Conservation (phyloP, 306 rosid genomes). For the Lagenaria siceraria region DNA sequence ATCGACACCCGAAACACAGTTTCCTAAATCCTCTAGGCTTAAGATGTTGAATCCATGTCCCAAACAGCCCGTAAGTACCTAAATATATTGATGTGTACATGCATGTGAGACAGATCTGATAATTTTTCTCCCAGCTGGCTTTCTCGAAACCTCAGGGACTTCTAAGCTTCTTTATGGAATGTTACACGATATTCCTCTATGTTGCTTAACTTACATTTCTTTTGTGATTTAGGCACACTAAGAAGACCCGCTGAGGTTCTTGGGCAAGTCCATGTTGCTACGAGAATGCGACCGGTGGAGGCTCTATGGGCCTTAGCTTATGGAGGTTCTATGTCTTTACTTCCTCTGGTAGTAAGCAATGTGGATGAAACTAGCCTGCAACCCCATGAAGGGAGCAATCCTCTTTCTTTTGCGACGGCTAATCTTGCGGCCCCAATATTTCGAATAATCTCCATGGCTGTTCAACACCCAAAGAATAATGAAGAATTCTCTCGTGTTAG, state of each 20-base stretch:
- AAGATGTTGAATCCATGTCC: not conserved
- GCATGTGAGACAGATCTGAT: not conserved
- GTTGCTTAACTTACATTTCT: conserved; percentile 9
- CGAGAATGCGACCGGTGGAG: conserved; percentile 66
- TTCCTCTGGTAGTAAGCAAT: conserved; percentile 67
- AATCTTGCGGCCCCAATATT: conserved; percentile 77
- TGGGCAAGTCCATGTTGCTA: conserved; percentile 93
- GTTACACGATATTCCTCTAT: conserved; percentile 11
- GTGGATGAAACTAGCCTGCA: conserved; percentile 61
- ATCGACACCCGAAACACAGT: not conserved
- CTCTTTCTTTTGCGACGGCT: conserved; percentile 61
- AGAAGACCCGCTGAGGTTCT: conserved; percentile 98
- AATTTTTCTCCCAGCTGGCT: not conserved
- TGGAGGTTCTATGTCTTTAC: conserved; percentile 95
- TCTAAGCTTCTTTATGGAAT: conserved; percentile 2
- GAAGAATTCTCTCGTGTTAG: conserved; percentile 66
- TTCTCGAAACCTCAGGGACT: not conserved
- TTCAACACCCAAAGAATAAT: conserved; percentile 70
- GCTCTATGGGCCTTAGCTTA: conserved; percentile 93
- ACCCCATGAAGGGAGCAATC: conserved; percentile 48
- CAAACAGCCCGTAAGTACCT: not conserved
- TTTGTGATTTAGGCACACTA: conserved; percentile 48
- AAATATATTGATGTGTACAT: not conserved
- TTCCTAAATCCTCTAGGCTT: not conserved
- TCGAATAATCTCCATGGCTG: conserved; percentile 64